A percentile compares a stretch with the other conserved stretches of the same genome.
Conservation (phyloP, 2,329 filamentous ascomycete genomes). For the Xylariaceae sp. region DNA sequence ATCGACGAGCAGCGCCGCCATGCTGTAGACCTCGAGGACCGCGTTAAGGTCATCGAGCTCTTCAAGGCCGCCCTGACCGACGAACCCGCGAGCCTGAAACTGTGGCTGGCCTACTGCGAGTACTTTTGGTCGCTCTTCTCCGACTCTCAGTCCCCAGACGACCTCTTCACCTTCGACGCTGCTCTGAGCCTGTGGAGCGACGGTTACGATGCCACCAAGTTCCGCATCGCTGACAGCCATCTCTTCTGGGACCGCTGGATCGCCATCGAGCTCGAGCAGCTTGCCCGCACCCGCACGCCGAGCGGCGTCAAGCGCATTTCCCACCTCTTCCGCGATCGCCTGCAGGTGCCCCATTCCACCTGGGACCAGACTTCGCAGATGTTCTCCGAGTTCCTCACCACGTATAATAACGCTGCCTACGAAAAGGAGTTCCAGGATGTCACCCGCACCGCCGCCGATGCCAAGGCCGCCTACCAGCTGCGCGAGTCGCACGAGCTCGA, state of each 20-base stretch:
- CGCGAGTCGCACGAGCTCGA: slow-evolving; percentile 73
- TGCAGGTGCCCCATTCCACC: slow-evolving; percentile 73
- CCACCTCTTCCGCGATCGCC: slow-evolving; percentile 71
- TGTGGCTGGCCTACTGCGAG: slow-evolving; percentile 81
- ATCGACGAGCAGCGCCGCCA: slow-evolving; percentile 72
- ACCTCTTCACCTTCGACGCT: slow-evolving; percentile 72
- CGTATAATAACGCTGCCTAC: slow-evolving; percentile 72
- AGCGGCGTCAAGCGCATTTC: slow-evolving; percentile 69
- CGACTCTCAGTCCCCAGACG: slow-evolving; percentile 64
- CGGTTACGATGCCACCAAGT: slow-evolving; percentile 73
- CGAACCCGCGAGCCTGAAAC: slow-evolving; percentile 73
- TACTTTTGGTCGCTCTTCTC: slow-evolving; percentile 76
- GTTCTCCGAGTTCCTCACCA: slow-evolving; percentile 76
- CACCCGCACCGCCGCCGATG: slow-evolving; percentile 65
- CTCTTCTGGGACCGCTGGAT: slow-evolving; percentile 81
- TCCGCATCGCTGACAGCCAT: slow-evolving; percentile 78
- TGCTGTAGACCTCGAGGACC: slow-evolving; percentile 67
- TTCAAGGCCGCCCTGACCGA: slow-evolving; percentile 73
- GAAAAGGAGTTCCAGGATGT: slow-evolving; percentile 75
- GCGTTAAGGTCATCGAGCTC: slow-evolving; percentile 72
- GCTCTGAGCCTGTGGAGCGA: slow-evolving; percentile 74
- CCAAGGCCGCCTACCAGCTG: slow-evolving; percentile 66
- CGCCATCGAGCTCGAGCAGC: slow-evolving; percentile 71
- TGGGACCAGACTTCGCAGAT: slow-evolving; percentile 78
- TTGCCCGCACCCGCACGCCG: slow-evolving; percentile 60